Evolutionary conservation across 805 yeast genomes (phyloP), one percentile per base, ranked within the genome.

Genomic region (Starmerella riodocensis): DNA sequence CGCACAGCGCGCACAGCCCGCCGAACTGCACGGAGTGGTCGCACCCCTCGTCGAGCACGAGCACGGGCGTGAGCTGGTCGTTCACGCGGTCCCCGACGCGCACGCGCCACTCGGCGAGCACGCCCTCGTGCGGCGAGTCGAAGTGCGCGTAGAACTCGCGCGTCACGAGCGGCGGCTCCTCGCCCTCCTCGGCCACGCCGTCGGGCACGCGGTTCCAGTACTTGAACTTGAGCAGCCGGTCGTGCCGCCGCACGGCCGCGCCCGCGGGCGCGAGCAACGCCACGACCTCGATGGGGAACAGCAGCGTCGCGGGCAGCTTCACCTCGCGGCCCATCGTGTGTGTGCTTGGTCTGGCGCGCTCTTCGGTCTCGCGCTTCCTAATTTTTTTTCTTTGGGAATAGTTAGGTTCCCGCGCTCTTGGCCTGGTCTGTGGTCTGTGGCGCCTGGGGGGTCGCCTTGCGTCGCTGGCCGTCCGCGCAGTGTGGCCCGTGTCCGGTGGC

Each of bases 1-100:
- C 97, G 58, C 98, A 88, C 17, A 83, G 60, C 0, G 95, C 96
- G 63, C 98, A 88, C 31, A 88, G 66, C 0, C 97, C 97, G 12
- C 93, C 94, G 54, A 78, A 91, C 50, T 91, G 96, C 21, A 91
- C 85, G 1, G 88, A 73, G 59, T 91, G 98, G 11, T 83, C 69
- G 54, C 98, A 91, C 0, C 93, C 84, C 55, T 93, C 96, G 31
- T 64, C 59, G 13, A 88, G 66, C 29, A 65, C 62, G 22, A 76
- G 67, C 12, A 88, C 62, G 3, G 63, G 63, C 40, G 71, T 72
- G 26, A 66, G 64, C 11, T 60, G 42, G 23, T 59, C 55, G 11
- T 57, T 56, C 14, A 88, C 63, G 46, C 71, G 75, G 50, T 81
- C 84, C 29, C 80, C 78, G 1, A 64, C 63, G 6, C 60, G 56